Base-by-base conservation (phyloP, 1,284 basidiomycete species). In the Papiliotrema laurentii region DNA sequence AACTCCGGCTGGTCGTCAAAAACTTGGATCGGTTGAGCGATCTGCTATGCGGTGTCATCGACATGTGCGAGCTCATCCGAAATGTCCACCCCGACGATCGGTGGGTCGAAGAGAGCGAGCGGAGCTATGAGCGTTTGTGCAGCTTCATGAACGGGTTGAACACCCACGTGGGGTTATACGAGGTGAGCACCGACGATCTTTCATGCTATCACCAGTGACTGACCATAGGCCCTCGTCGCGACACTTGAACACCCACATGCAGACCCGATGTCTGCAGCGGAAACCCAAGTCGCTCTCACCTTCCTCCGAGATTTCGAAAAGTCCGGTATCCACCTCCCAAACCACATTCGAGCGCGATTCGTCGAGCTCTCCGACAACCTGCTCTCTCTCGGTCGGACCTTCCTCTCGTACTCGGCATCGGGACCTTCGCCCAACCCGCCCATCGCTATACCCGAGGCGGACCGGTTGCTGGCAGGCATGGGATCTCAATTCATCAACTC, bases 101-200 rank as follows among this genome's bases (percentile, higher is more conserved):
- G 42, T 97, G 94, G 93, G 80, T 89, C 10, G 79, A 81, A 22
- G 85, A 85, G 47, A 89, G 90, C 28, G 89, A 97, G 64, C 78
- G 80, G 51, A 87, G 89, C 36, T 97, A 97, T 72, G 91, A 93
- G 73, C 83, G 83, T 51, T 77, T 97, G 50, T 97, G 91, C 77
- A 87, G 91, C 72, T 94, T 88, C 73, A 97, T 98, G 93, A 97
- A 97, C 75, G 84, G 89, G 34, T 79, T 98, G 52, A 98, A 98
- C 73, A 97, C 93, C 16, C 81, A 97, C 76, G 85, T 86, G n/a
- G 90, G 86, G 18, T 76, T 98, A 36, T 97, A 96, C 64, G 80
- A 89, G 76, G 91, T 88, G 69, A 72, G 74, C 43, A n/a, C 10
- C 35, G 16, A 13, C 26, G 18, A n/a, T 33, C 21, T 21, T 28